Evolutionary conservation across 2,329 filamentous ascomycete species (phyloP), one percentile per base, ranked within the genome.

Genomic region (Penicillium hesseltinei): DNA sequence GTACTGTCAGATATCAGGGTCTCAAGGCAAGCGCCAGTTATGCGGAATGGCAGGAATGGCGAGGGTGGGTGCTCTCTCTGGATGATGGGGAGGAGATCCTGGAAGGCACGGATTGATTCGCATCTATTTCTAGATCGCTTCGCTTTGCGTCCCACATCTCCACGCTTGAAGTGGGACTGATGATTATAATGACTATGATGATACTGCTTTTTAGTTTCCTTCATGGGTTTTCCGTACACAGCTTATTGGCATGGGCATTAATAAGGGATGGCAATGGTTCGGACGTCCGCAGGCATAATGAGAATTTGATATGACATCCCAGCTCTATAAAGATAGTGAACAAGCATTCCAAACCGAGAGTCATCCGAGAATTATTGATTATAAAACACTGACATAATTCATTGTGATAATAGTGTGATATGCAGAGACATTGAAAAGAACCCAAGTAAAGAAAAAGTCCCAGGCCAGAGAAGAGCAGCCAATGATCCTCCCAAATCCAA

Each of bases 1-100:
- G 86, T 66, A 86, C 94, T 2, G 87, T 92, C 54, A 83, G 90
- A 65, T 99, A 97, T 73, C 90, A 94, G 75, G 94, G 94, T 21
- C 86, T 87, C 76, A 92, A 91, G 79, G 84, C 87, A 54, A 86
- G 80, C 55, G 73, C 94, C 58, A 80, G 76, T 48, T 96, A 90
- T 72, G 75, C 73, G 2, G 89, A 93, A 67, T 97, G 87, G 82
- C 87, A 84, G 79, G 82, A 82, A 64, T 97, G 92, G 90, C 85
- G 85, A 71, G 82, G 87, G 17, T 94, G 91, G 89, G 83, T 87
- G 17, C 51, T 70, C 25, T 67, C 67, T 47, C 49, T 73, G 54
- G 68, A 68, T 10, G 71, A 70, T 48, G 71, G 71, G 8, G 60
- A 53, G 23, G 66, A 66, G 48, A 62, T 68, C 17, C 52, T 73